A percentile compares a stretch with the other conserved stretches of the same genome.
Conservation (phyloP, 2,329 filamentous ascomycete genomes). For the Penicillium concentricum region DNA sequence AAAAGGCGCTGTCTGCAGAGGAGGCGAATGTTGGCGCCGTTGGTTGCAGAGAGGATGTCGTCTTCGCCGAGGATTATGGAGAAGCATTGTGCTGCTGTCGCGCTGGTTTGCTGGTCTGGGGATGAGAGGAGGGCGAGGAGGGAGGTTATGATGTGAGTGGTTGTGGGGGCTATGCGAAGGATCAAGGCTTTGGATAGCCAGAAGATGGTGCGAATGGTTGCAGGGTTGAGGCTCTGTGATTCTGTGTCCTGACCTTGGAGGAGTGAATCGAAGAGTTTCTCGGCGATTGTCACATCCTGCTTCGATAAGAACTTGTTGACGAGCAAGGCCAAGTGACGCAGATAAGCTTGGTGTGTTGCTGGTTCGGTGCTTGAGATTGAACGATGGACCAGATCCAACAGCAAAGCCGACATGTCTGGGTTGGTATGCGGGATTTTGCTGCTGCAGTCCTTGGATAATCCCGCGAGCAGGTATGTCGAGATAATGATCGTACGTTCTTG, state of each 20-base stretch:
- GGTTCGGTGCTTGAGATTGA: constrained; percentile 31
- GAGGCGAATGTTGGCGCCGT: constrained; percentile 61
- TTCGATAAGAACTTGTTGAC: constrained; percentile 44
- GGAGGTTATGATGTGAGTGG: constrained; percentile 51
- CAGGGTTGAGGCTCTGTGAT: constrained; percentile 30
- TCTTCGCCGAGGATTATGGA: constrained; percentile 59
- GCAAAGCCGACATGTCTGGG: constrained; percentile 33
- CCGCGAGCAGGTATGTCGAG: constrained; percentile 58
- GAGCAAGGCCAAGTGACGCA: constrained; percentile 44
- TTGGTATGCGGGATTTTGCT: constrained; percentile 31
- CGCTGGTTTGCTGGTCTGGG: constrained; percentile 49
- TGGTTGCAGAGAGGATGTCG: constrained; percentile 59
- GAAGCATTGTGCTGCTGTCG: constrained; percentile 57
- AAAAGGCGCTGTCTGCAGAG: constrained; percentile 65
- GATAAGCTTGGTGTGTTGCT: constrained; percentile 40
- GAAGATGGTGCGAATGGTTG: constrained; percentile 57
- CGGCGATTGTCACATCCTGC: constrained; percentile 31
- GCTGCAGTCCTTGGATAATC: constrained; percentile 43
- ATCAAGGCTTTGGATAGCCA: constrained; percentile 62
- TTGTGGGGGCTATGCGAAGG: constrained; percentile 52
- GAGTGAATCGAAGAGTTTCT: constrained; percentile 34
- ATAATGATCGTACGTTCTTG: constrained; percentile 53
- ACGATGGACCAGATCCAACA: constrained; percentile 38
- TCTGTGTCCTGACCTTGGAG: constrained; percentile 21
- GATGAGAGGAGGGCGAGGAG: constrained; percentile 48